Percentiles rank a stretch among this genome's conserved stretches.
These are phyloP conservation scores for Paraphoma sp. DNA, from an alignment of 2,329 filamentous ascomycete species.

Conservation along the genomic window DNA sequence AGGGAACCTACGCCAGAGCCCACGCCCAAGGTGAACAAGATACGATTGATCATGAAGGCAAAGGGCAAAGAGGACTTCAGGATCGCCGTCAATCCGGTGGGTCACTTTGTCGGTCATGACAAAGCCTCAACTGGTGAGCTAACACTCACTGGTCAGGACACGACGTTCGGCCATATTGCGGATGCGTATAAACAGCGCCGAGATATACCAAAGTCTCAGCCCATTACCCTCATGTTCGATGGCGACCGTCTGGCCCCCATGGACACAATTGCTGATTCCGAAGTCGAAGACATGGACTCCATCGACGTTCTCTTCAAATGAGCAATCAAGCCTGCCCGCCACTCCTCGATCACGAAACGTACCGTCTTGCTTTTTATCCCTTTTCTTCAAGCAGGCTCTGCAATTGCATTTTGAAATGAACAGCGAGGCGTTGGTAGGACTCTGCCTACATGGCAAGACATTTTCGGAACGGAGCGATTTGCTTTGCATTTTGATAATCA, in stretches of 20 bases:
- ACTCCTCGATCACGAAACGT: too few species aligned
- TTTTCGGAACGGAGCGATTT: too few species aligned
- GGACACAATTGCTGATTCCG: slow-evolving; percentile 39
- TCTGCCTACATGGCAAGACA: not conserved
- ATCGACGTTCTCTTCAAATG: slow-evolving; percentile 47
- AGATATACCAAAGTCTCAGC: slow-evolving; percentile 31
- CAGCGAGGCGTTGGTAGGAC: not conserved
- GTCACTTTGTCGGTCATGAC: slow-evolving; percentile 18
- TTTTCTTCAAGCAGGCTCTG: too few species aligned
- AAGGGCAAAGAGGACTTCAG: slow-evolving; percentile 59
- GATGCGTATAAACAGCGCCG: slow-evolving; percentile 33
- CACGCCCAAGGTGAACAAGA: slow-evolving; percentile 28
- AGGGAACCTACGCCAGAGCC: slow-evolving; percentile 24
- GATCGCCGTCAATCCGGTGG: slow-evolving; percentile 56
- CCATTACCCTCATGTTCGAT: slow-evolving; percentile 46
- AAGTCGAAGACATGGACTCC: slow-evolving; percentile 46
- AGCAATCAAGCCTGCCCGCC: slow-evolving; percentile 1
- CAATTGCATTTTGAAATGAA: not conserved
- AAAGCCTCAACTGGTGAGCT: slow-evolving; percentile 6
- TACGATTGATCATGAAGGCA: slow-evolving; percentile 60
- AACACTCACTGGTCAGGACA: slow-evolving; percentile 27
- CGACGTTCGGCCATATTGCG: slow-evolving; percentile 38
- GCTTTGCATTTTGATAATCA: not conserved
- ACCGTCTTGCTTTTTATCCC: too few species aligned
- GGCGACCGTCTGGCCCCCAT: slow-evolving; percentile 44